Conservation (phyloP, 139 green algal species). For the Ulvella scutata region DNA sequence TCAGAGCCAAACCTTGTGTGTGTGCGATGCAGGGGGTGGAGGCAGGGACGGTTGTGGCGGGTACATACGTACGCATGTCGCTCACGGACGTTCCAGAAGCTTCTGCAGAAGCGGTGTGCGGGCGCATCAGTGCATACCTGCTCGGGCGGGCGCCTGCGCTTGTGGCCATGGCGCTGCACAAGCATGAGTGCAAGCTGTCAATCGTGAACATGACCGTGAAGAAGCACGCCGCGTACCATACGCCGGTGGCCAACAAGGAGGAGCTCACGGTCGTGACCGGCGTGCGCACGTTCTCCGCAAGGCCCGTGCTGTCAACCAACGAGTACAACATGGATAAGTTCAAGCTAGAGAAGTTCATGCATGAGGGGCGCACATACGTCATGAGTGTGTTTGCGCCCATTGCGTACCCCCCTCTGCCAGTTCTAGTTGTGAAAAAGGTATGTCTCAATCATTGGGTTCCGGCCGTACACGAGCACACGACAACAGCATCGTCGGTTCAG, state of each 20-base stretch:
- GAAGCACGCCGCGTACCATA: slow-evolving; percentile 38
- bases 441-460: neutral
- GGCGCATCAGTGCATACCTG: neutral
- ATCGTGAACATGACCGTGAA: slow-evolving; percentile 71
- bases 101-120: slow-evolving; percentile 17
- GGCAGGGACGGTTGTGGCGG: slow-evolving; percentile 13
- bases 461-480: slow-evolving; percentile 7
- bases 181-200: slow-evolving; percentile 82
- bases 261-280: slow-evolving; percentile 62
- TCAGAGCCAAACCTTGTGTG: too few species aligned
- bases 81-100: slow-evolving; percentile 38
- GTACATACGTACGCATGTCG: slow-evolving; percentile 53
- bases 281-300: slow-evolving; percentile 27
- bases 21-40: neutral
- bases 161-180: slow-evolving; percentile 58
- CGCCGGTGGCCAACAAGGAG: slow-evolving; percentile 65
- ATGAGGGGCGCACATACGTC: slow-evolving; percentile 23
- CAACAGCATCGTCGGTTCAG: neutral
- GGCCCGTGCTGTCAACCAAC: slow-evolving; percentile 56
- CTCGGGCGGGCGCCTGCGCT: slow-evolving; percentile 25
- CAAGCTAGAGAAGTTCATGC: slow-evolving; percentile 87
- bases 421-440: slow-evolving; percentile 74
- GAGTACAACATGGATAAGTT: slow-evolving; percentile 70
- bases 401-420: slow-evolving; percentile 58
- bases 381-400: slow-evolving; percentile 76